phyloP scores from a whole-genome alignment of 306 rosid species.

The Cucurbita moschata region DNA sequence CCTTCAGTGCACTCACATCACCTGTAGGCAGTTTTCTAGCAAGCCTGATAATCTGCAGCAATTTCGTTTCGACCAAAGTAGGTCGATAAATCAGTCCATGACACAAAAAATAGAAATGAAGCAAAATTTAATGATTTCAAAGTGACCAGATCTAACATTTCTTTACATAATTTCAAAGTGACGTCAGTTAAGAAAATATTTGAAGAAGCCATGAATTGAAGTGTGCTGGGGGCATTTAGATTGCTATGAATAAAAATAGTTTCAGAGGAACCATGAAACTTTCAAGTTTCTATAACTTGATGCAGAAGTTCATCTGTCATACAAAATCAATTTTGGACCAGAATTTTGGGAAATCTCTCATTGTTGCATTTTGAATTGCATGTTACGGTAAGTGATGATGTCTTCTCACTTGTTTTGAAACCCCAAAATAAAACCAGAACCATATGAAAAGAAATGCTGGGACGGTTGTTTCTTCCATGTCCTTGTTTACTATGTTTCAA shows the following conservation, averaged over 20 bases:
- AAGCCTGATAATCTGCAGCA: slow-evolving; percentile 66
- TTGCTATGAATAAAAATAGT: neutral
- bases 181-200: neutral
- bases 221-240: neutral
- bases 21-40: slow-evolving; percentile 88
- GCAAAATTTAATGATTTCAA: neutral
- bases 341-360: neutral
- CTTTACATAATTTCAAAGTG: neutral
- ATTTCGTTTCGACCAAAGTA: slow-evolving; percentile 7
- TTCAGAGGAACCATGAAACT: neutral
- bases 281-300: neutral
- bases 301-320: neutral
- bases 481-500: neutral
- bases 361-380: neutral
- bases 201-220: neutral
- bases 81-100: neutral
- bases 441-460: neutral
- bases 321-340: neutral
- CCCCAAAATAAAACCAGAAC: neutral
- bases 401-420: neutral
- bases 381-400: neutral
- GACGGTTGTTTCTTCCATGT: neutral
- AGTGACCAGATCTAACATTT: neutral
- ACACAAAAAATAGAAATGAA: neutral
- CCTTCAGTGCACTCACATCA: slow-evolving; percentile 49